phyloP scores from a whole-genome alignment of 176 grass and related monocot genomes.

The Sorghum bicolor region Sorghum_bicolor_NCBIv3 NC_012876.2:2052001-2052500 shows the following conservation, averaged over 20 bases:
- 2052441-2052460: not conserved
- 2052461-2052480: not conserved
- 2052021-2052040: not conserved
- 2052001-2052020: constrained; percentile 23
- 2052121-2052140: not conserved
- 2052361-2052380: not conserved
- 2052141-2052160: not conserved
- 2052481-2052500: not conserved
- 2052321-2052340: not conserved
- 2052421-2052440: not conserved
- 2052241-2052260: not conserved
- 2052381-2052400: not conserved
- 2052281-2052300: not conserved
- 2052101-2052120: too few species aligned
- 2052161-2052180: not conserved
- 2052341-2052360: not conserved
- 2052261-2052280: not conserved
- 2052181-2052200: not conserved
- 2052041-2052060: not conserved
- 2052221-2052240: not conserved
- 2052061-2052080: not conserved
- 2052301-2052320: not conserved
- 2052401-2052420: too few species aligned
- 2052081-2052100: too few species aligned
- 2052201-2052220: not conserved